These are phyloP conservation scores for Penicillium verrucosum DNA, from an alignment of 2,329 filamentous ascomycete genomes.

Conservation along the genomic window DNA sequence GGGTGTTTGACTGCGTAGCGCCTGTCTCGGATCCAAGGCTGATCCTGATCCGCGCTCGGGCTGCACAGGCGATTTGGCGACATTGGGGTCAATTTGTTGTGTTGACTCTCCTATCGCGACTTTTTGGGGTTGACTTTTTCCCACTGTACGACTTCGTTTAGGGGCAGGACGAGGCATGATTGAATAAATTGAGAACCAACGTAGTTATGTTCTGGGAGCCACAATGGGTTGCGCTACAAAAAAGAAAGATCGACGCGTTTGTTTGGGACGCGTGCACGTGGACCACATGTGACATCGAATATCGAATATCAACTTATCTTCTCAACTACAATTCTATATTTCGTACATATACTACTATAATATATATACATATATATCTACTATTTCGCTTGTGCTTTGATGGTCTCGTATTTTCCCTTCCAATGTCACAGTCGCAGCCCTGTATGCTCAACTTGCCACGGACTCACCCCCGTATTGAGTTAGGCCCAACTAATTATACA, in stretches of 20 bases:
- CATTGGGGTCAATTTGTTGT: slow-evolving; percentile 7
- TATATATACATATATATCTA: background rate
- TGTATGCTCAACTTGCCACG: background rate
- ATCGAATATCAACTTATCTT: background rate
- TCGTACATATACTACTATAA: background rate
- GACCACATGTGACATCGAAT: slow-evolving; percentile 4
- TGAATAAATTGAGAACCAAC: background rate
- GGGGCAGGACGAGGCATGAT: slow-evolving; percentile 25
- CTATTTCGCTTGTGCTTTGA: background rate
- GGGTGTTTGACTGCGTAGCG: slow-evolving; percentile 32
- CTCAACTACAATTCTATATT: background rate
- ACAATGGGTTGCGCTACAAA: background rate
- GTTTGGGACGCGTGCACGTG: slow-evolving; percentile 20
- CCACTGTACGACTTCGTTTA: slow-evolving; percentile 19
- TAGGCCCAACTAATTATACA: background rate
- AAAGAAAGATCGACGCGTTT: slow-evolving; percentile 9
- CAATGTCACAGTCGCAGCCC: background rate
- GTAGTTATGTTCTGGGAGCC: background rate
- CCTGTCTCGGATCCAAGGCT: slow-evolving; percentile 18
- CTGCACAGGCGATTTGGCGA: slow-evolving; percentile 13
- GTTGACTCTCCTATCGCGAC: slow-evolving; percentile 1
- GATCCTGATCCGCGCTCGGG: slow-evolving; percentile 17
- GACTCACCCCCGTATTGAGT: background rate
- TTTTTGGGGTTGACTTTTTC: slow-evolving; percentile 9
- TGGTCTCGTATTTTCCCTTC: background rate